A percentile compares a stretch with the other conserved stretches of the same genome.
Conservation (phyloP, 1,139 yeast genomes). For the Meyerozyma guilliermondii region DNA sequence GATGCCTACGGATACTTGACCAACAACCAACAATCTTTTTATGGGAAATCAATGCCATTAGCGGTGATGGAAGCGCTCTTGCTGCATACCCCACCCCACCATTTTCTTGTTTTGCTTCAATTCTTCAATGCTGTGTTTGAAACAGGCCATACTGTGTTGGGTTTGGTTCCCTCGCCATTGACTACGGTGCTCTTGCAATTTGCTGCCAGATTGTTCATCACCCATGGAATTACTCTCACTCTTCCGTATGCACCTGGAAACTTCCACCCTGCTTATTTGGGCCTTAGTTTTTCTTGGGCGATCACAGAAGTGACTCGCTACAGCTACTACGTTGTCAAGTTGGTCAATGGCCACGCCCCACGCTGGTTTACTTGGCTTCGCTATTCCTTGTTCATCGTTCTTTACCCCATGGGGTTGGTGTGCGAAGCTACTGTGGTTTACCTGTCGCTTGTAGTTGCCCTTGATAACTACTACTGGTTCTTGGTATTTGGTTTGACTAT, state of each 20-base stretch:
- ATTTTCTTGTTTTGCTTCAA: conserved; percentile 24
- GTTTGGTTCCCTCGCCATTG: conserved; percentile 28
- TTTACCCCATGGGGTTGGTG: conserved; percentile 32
- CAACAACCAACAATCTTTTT: not conserved
- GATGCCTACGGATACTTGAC: conserved; percentile 10
- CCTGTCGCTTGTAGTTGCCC: conserved; percentile 15
- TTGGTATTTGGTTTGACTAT: conserved; percentile 22
- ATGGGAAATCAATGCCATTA: not conserved
- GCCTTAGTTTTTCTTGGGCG: conserved; percentile 31
- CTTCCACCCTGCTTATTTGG: conserved; percentile 21
- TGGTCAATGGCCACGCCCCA: conserved; percentile 14
- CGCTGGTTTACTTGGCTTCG: conserved; percentile 24
- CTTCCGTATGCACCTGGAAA: conserved; percentile 32
- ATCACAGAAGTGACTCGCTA: conserved; percentile 29
- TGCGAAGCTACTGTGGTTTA: conserved; percentile 29
- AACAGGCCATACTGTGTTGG: conserved; percentile 19
- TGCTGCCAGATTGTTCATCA: conserved; percentile 28
- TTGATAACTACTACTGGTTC: conserved; percentile 17
- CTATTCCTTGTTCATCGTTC: conserved; percentile 27
- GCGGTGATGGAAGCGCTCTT: not conserved
- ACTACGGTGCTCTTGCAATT: conserved; percentile 27
- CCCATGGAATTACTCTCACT: conserved; percentile 25
- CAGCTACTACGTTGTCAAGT: conserved; percentile 21
- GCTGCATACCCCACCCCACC: conserved; percentile 20
- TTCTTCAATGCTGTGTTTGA: conserved; percentile 26